Base-by-base conservation (phyloP, 768 basidiomycete genomes). In the Sarcodon aspratus region DNA sequence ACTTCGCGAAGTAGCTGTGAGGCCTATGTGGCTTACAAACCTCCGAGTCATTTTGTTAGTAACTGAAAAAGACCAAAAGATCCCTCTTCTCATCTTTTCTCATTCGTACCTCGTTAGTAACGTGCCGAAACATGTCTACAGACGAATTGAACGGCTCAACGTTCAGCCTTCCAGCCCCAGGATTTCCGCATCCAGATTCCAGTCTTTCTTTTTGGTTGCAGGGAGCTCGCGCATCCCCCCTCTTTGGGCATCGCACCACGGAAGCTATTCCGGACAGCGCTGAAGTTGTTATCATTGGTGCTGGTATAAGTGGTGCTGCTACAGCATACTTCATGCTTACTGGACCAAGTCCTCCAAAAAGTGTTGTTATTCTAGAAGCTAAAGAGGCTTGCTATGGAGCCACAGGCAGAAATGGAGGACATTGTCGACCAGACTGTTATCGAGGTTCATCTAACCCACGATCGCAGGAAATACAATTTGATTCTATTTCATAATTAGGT, bases 281-380 rank as follows among this genome's bases (percentile, higher is more conserved):
- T 2, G 62, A 66, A 27, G 57, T 65, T 6, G 61, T 59, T 9
- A 65, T 69, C 48, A 62, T 69, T 36, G 67, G 67, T 40, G 59
- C 61, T 10, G 67, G 67, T n/a, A 60, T 68, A 36, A 63, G 63
- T 8, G 67, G 67, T 6, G 58, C 60, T 2, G 57, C 58, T 11
- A 59, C 57, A 7, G 66, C 67, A 31, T 62, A 62, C 36, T 58
- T 55, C 42, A 48, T 66, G n/a, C 47, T 63, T 11, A 55, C 55
- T 12, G 50, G 55, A 21, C 50, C 54, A 17, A 46, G 50, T 10
- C 47, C 49, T 11, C 55, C 59, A 11, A 48, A 51, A 15, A 27
- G 21, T 27, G 40, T 74, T 31, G 59, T 67, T 17, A 55, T 73
- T 7, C 54, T 75, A 10, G 74, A 75, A 57, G 74, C 72, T 12